These are phyloP conservation scores for Erythrophleum ivorense DNA, from an alignment of 331 rosid species.

Conservation along the genomic window DNA sequence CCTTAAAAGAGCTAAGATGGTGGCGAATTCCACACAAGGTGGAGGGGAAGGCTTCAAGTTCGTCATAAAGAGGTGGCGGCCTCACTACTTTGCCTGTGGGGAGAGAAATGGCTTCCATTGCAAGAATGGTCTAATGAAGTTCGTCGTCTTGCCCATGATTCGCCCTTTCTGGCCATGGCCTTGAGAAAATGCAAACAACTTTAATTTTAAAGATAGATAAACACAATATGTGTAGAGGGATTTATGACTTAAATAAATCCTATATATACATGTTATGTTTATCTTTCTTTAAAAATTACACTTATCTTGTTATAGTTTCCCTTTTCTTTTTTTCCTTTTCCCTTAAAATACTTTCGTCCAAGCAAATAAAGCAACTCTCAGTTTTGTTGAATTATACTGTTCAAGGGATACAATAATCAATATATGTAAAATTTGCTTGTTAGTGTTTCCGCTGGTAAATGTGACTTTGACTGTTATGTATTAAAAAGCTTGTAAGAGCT, in stretches of 20 bases:
- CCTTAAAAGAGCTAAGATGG: conserved; percentile 47
- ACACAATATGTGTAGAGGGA: too few relatives aligned
- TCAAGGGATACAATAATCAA: neutral
- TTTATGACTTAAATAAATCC: too few relatives aligned
- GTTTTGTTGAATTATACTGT: neutral
- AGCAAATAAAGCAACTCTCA: conserved; percentile 16
- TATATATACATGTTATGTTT: too few relatives aligned
- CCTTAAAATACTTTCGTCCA: neutral
- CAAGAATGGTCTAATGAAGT: conserved; percentile 73
- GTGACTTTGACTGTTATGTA: neutral
- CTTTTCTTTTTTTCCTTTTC: too few relatives aligned
- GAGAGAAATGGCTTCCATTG: conserved; percentile 66
- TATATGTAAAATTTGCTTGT: neutral
- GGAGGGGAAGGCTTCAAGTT: conserved; percentile 63
- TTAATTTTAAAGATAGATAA: too few relatives aligned
- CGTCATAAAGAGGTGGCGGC: conserved; percentile 54
- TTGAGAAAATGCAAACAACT: neutral
- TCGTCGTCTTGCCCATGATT: conserved; percentile 62
- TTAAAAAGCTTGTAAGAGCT: neutral
- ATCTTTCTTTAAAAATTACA: too few relatives aligned
- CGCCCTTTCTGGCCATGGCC: conserved; percentile 46
- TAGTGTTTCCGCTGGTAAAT: neutral
- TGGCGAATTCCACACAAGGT: conserved; percentile 59
- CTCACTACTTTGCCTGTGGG: conserved; percentile 73
- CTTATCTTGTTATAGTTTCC: too few relatives aligned